Percentiles rank a stretch among this genome's conserved stretches.
phyloP scores from a whole-genome alignment of 1,139 yeast genomes.

The Hansenula anomala region DNA sequence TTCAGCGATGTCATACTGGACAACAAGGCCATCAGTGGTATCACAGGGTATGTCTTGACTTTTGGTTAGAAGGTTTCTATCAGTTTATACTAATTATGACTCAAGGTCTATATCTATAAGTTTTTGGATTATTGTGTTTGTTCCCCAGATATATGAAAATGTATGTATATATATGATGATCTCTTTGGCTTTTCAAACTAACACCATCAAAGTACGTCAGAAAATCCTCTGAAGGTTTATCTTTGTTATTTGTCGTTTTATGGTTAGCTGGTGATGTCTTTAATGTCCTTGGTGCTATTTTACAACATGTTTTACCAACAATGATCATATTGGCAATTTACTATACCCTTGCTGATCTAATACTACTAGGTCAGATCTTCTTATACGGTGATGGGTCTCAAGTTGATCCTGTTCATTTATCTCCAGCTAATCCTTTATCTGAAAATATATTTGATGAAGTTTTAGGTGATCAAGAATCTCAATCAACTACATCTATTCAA shows the following conservation, averaged over 20 bases:
- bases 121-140: conserved; percentile 97
- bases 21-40: conserved; percentile 56
- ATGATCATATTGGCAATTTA: conserved; percentile 89
- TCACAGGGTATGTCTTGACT: conserved; percentile 49
- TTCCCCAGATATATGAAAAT: conserved; percentile 94
- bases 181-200: conserved; percentile 5
- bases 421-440: conserved; percentile 84
- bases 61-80: too few species aligned
- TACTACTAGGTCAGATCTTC: conserved; percentile 75
- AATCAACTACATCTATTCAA: conserved; percentile 6
- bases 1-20: conserved; percentile 16
- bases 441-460: conserved; percentile 64
- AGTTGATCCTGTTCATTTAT: conserved; percentile 74
- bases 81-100: not conserved
- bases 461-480: conserved; percentile 17
- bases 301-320: conserved; percentile 88
- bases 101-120: conserved; percentile 76
- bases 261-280: conserved; percentile 92
- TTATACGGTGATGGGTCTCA: conserved; percentile 53
- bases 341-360: conserved; percentile 86
- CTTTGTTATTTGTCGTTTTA: conserved; percentile 72
- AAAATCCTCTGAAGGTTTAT: conserved; percentile 82
- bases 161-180: conserved; percentile 14
- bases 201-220: conserved; percentile 42
- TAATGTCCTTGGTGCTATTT: conserved; percentile 81